A percentile compares a stretch with the other conserved stretches of the same genome.
These are phyloP conservation scores for Drechslerella dactyloides DNA, from an alignment of 2,329 filamentous ascomycete genomes.

Conservation along the genomic window DNA sequence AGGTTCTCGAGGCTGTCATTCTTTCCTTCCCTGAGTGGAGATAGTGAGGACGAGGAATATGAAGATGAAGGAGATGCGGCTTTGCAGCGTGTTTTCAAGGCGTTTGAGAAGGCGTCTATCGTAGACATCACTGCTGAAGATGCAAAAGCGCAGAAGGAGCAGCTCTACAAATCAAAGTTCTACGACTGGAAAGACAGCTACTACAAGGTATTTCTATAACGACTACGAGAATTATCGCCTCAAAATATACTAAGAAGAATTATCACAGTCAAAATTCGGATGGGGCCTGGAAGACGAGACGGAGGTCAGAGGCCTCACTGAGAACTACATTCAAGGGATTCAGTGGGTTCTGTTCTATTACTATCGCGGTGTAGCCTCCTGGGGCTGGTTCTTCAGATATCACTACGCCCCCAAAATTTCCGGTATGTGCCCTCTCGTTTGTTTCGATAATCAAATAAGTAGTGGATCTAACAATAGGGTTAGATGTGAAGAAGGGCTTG, in stretches of 20 bases:
- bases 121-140: slow-evolving; percentile 80
- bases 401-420: slow-evolving; percentile 98
- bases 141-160: slow-evolving; percentile 76
- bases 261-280: slow-evolving; percentile 74
- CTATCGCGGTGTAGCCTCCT: slow-evolving; percentile 94
- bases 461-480: slow-evolving; percentile 52
- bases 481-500: slow-evolving; percentile 86
- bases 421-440: slow-evolving; percentile 60
- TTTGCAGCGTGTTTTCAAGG: slow-evolving; percentile 81
- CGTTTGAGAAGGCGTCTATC: slow-evolving; percentile 87
- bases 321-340: slow-evolving; percentile 96
- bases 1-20: slow-evolving; percentile 71
- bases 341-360: slow-evolving; percentile 99
- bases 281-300: slow-evolving; percentile 82
- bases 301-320: slow-evolving; percentile 79
- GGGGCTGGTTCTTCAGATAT: slow-evolving; percentile 97
- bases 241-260: slow-evolving; percentile 1
- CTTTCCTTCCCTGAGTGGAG: slow-evolving; percentile 62
- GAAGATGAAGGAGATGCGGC: slow-evolving; percentile 79
- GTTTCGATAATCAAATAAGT: not conserved
- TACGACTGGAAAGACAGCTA: slow-evolving; percentile 92
- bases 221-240: not conserved
- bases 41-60: slow-evolving; percentile 71
- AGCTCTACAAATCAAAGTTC: slow-evolving; percentile 90
- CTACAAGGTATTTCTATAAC: slow-evolving; percentile 64